Evolutionary conservation across 306 rosid genomes (phyloP).

Genomic region (Glycyrrhiza uralensis): DNA sequence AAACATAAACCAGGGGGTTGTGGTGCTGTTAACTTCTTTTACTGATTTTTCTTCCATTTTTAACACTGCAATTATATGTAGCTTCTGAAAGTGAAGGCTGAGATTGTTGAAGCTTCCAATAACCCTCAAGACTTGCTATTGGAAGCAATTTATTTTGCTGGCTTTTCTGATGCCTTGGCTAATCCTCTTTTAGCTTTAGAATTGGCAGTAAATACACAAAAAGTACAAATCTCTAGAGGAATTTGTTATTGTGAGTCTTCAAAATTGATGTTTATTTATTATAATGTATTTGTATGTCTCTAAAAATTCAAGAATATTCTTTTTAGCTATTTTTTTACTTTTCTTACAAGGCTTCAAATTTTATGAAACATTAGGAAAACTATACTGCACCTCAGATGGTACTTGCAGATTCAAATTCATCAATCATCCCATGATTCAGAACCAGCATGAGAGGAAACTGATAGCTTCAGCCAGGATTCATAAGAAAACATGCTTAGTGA

Average conservation of each 20-base stretch:
- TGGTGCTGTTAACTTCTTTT: no score
- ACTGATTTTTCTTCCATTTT: neutral
- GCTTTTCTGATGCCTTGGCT: slow-evolving; percentile 76
- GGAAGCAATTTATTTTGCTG: slow-evolving; percentile 81
- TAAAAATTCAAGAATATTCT: neutral
- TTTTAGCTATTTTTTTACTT: neutral
- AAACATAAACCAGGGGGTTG: no score
- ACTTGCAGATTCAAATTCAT: slow-evolving; percentile 79
- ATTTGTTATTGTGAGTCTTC: slow-evolving; percentile 71
- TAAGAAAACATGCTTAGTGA: no score
- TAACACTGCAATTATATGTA: slow-evolving; percentile 23
- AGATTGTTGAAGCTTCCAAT: slow-evolving; percentile 62
- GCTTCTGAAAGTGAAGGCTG: no score
- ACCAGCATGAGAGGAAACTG: no score
- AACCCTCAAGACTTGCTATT: slow-evolving; percentile 70
- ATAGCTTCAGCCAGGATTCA: no score
- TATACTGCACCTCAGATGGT: slow-evolving; percentile 69
- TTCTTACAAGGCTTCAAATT: slow-evolving; percentile 5
- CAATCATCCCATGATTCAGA: no score
- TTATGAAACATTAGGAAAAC: slow-evolving; percentile 69
- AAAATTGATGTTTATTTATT: neutral
- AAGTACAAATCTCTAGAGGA: slow-evolving; percentile 60
- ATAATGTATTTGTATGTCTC: neutral
- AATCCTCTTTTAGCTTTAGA: slow-evolving; percentile 74
- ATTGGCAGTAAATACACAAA: slow-evolving; percentile 50